Base-by-base conservation (phyloP, 2,329 filamentous ascomycete species). In the Penicillium sp. region DNA sequence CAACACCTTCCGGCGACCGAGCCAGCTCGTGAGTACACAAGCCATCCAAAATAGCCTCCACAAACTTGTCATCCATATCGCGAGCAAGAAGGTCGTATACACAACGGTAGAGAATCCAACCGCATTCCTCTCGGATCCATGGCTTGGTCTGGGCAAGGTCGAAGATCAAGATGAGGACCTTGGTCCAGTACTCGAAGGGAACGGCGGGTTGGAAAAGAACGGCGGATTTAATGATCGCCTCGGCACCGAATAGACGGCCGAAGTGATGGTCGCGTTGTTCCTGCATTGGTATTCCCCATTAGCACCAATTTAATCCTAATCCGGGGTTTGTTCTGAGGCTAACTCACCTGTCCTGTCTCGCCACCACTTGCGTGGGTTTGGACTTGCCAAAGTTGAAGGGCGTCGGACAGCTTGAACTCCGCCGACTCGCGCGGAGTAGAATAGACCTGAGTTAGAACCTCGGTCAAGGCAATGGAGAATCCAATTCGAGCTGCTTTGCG, bases 121-220 rank as follows among this genome's bases (percentile, higher is more conserved):
- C 91, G 66, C 91, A 96, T 70, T 96, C 90, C 66, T 93, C 87
- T 57, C 90, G 85, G 62, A 97, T 81, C 93, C 92, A 97, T 29
- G 89, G 85, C 73, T 96, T 95, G 75, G 89, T 89, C 65, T 85
- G 83, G 40, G 89, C 86, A 57, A 97, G 81, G 58, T 86, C 83
- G 65, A 92, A 82, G 29, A 97, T 77, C 51, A 89, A 77, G 51
- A 88, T 83, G 46, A 97, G 77, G n/a, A 96, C 79, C 52, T 81
- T 78, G 44, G 80, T 78, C 75, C 76, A 78, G 46, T 81, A 74
- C 56, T 77, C 69, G 51, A 77, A 81, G 4, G 82, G 77, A 18
- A 79, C 74, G 31, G 84, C 78, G 4, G 78, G 73, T 53, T 77
- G 73, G 63, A 92, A 88, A 12, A 95, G 77, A 40, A 92, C 82